Evolutionary conservation across 2,329 filamentous ascomycete genomes (phyloP), one percentile per base, ranked within the genome.

Genomic region (Exophiala oligosperma): DNA sequence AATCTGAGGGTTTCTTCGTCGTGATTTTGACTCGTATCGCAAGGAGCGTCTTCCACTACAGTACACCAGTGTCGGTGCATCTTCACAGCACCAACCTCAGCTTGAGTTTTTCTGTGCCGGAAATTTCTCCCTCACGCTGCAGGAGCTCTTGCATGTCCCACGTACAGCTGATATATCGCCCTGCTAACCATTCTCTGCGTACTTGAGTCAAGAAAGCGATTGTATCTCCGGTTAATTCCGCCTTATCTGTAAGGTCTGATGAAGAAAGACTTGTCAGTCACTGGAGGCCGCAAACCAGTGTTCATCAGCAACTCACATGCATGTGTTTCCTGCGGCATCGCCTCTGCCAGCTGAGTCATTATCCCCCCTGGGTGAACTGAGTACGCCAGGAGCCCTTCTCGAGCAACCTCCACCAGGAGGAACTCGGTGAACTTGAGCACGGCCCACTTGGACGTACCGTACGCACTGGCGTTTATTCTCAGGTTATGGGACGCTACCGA

Each of bases 391-490:
- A 66, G 43, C 2, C 64, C 64, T 23, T 60, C 65, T 6, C 72
- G 68, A 8, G 64, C 65, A 60, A 82, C 76, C 61, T 83, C 80
- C 32, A 62, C 60, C 5, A 69, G 69, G 23, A 79, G 57, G 56
- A 76, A 80, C 65, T 83, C 77, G 11, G 72, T 76, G 12, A 82
- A 67, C 9, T 78, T 74, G 48, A 73, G 69, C 1, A 77, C 60
- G 0, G 77, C 57, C 44, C 81, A 72, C 63, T 82, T 82, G 50
- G 71, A 70, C 1, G 71, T 71, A 63, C 79, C 77, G 63, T 83
- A 83, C 0, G 73, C 73, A 11, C 75, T 79, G 0, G 70, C 74
- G 1, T 72, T 71, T 0, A 68, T 67, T 0, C 47, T 49, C 3
- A 71, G 60, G 6, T 67, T 47, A 26, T 74, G 68, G 1, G 73